phyloP scores from a whole-genome alignment of 148 eudicot species.

The Rhododendron simsii region DNA sequence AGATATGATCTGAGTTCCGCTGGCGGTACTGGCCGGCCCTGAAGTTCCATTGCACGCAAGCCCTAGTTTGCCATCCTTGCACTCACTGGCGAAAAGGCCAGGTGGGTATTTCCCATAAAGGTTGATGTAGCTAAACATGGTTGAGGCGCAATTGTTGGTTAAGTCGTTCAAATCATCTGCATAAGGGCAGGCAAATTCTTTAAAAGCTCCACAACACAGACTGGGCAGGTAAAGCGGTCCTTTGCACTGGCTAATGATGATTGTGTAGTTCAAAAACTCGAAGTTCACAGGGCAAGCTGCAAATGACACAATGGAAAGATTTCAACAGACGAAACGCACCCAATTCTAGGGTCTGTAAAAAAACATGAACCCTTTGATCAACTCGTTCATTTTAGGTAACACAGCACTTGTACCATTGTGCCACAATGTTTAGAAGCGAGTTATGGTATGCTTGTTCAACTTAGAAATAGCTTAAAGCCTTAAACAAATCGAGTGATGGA shows the following conservation, averaged over 20 bases:
- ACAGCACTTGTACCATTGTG: neutral
- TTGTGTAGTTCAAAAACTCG: slow-evolving; percentile 42
- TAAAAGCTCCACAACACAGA: slow-evolving; percentile 35
- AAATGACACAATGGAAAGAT: slow-evolving; percentile 4
- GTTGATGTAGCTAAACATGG: slow-evolving; percentile 55
- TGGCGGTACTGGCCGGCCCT: neutral
- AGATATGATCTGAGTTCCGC: neutral
- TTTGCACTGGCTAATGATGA: slow-evolving; percentile 42
- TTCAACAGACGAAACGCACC: neutral
- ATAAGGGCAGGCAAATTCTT: slow-evolving; percentile 41
- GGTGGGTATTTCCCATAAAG: slow-evolving; percentile 45
- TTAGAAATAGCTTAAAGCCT: neutral
- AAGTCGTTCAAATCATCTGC: slow-evolving; percentile 28
- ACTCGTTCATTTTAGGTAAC: neutral
- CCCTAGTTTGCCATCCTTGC: slow-evolving; percentile 31
- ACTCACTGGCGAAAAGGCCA: slow-evolving; percentile 34
- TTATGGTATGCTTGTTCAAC: no score
- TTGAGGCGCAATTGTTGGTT: slow-evolving; percentile 33
- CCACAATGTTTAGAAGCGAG: neutral
- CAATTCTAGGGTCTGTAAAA: neutral
- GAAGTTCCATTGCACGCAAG: slow-evolving; percentile 29
- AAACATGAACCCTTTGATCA: neutral
- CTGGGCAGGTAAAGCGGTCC: slow-evolving; percentile 36
- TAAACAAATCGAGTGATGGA: neutral
- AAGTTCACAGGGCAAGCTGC: slow-evolving; percentile 51